A percentile compares a stretch with the other conserved stretches of the same genome.
phyloP scores from a whole-genome alignment of 2,329 filamentous ascomycete genomes.

The Eutypella sp. region DNA sequence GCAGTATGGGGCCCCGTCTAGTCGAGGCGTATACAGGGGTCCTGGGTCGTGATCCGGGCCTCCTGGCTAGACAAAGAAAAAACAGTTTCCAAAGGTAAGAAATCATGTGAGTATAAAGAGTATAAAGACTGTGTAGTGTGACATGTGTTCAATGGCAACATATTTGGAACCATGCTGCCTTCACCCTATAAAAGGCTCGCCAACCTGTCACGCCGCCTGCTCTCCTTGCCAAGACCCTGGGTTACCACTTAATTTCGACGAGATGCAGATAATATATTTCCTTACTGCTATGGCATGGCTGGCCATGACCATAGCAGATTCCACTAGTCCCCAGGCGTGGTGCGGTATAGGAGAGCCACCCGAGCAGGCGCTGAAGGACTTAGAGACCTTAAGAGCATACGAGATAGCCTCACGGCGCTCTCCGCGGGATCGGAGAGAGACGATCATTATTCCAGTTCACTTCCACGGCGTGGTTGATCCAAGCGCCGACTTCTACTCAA shows the following conservation, averaged over 20 bases:
- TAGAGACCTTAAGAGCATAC: background rate
- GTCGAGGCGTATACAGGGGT: background rate
- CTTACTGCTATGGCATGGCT: background rate
- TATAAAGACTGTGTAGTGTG: too few relatives aligned
- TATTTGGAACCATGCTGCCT: too few relatives aligned
- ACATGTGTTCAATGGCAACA: too few relatives aligned
- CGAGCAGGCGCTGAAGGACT: background rate
- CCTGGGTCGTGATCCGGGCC: background rate
- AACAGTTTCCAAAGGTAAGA: too few relatives aligned
- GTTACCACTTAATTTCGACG: background rate
- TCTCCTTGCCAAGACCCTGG: background rate
- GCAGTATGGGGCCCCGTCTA: background rate
- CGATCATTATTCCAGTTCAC: background rate
- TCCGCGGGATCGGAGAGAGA: background rate
- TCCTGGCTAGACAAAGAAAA: background rate
- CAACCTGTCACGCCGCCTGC: too few relatives aligned
- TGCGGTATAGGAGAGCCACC: background rate
- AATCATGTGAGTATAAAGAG: too few relatives aligned
- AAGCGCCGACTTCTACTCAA: background rate
- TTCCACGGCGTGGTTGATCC: background rate
- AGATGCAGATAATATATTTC: background rate
- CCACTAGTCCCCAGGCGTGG: background rate
- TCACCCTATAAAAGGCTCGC: too few relatives aligned
- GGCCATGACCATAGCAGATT: background rate
- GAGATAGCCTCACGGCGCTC: background rate